Evolutionary conservation across 2,329 filamentous ascomycete species (phyloP), one percentile per base, ranked within the genome.

Genomic region (Pezicula neosporulosa): DNA sequence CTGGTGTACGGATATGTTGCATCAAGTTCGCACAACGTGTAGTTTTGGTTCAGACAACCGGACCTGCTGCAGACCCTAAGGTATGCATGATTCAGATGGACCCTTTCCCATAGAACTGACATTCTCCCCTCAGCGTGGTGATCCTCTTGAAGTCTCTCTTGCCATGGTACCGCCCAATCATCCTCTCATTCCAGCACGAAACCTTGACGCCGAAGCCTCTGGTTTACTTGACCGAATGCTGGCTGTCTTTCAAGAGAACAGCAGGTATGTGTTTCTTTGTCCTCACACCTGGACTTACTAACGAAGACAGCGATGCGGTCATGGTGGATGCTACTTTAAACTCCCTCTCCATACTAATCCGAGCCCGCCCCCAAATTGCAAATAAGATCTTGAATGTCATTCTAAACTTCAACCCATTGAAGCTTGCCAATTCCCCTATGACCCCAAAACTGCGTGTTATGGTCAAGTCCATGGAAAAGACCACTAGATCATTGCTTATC

Each of bases 11-110:
- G 62, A 86, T 97, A 68, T 96, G 91, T 76, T 97, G 94, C 74
- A 87, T 97, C 78, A 99, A 99, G 71, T 99, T 99, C 69, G 87
- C 90, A 36, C 93, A 99, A 73, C 85, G 90, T 57, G 90, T 97
- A 42, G 88, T 99, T 42, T 81, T 97, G 59, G 89, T 91, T 16
- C 93, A 99, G 70, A 97, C 90, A 10, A 85, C 86, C n/a, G 90
- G 90, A 44, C 74, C 86, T 52, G 88, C 89, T 60, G 77, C 83
- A 50, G 93, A 97, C 66, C 87, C 89, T 60, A 85, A 90, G 75
- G 90, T 96, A 81, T 69, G 82, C 75, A 55, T 51, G 49, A 44
- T 44, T 33, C 19, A 46, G 16, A 16, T 37, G 12, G 38, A 41
- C 3, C 15, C 35, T 27, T 60, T 49, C 10, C 18, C 24, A 33